phyloP scores from a whole-genome alignment of 257 asterid species.

The Solanum rostratum region DNA sequence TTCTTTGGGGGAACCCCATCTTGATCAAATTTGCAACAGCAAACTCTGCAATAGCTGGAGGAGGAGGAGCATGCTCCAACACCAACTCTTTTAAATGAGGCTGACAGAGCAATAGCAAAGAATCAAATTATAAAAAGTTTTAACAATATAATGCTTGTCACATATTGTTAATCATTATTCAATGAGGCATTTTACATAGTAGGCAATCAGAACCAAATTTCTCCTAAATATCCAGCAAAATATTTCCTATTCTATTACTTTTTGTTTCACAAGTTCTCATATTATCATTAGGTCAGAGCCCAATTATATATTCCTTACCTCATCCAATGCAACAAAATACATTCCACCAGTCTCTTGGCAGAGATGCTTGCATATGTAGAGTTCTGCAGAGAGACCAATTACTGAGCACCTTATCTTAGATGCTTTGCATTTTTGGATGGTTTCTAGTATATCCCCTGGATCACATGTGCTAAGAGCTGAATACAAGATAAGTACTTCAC shows the following conservation, averaged over 20 bases:
- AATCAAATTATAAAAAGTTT: background rate
- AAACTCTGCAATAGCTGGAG: slow-evolving; percentile 98
- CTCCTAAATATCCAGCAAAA: background rate
- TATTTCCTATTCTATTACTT: background rate
- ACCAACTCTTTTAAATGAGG: slow-evolving; percentile 73
- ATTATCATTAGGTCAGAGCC: background rate
- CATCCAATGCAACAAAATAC: slow-evolving; percentile 73
- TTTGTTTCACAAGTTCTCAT: background rate
- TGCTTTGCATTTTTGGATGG: slow-evolving; percentile 73
- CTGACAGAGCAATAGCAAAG: slow-evolving; percentile 26
- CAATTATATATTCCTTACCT: slow-evolving; percentile 42
- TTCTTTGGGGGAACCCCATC: slow-evolving; percentile 99
- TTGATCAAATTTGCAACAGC: slow-evolving; percentile 83
- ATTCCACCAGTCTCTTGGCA: slow-evolving; percentile 96
- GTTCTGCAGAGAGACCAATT: slow-evolving; percentile 84
- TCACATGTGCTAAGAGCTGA: slow-evolving; percentile 92
- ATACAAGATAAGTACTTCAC: slow-evolving; percentile 83
- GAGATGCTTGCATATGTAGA: slow-evolving; percentile 79
- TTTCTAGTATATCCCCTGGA: slow-evolving; percentile 81
- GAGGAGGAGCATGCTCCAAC: slow-evolving; percentile 93
- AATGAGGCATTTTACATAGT: background rate
- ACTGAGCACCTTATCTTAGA: slow-evolving; percentile 86
- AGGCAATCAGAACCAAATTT: background rate
- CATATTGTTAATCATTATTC: background rate
- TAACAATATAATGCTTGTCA: background rate